Conservation (phyloP, 768 basidiomycete species). For the Roridomyces roridus region DNA sequence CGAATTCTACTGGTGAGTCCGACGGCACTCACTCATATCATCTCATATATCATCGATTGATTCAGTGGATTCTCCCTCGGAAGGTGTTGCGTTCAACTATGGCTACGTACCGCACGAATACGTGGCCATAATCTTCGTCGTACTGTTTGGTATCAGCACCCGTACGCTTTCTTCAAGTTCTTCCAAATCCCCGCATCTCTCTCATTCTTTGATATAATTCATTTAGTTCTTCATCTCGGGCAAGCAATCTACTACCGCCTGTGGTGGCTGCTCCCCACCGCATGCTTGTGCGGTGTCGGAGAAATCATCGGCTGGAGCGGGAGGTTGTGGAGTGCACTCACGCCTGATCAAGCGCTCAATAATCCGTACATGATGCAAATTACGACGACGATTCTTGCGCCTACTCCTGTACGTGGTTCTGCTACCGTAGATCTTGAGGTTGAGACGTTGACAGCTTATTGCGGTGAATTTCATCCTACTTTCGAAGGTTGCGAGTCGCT, state of each 20-base stretch:
- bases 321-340: constrained; percentile 56
- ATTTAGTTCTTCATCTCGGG: constrained; percentile 49
- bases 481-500: constrained; percentile 45
- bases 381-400: constrained; percentile 53
- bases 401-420: constrained; percentile 44
- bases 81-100: constrained; percentile 24
- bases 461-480: constrained; percentile 64
- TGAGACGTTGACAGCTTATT: constrained; percentile 37
- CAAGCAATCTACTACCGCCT: constrained; percentile 50
- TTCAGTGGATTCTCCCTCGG: too few species aligned
- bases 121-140: constrained; percentile 42
- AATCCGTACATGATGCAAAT: constrained; percentile 49
- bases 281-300: constrained; percentile 48
- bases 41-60: too few species aligned
- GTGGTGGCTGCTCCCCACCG: constrained; percentile 61
- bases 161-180: too few species aligned
- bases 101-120: constrained; percentile 45
- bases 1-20: too few species aligned
- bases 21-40: too few species aligned
- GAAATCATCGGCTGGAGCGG: constrained; percentile 65
- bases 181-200: background rate
- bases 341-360: constrained; percentile 17
- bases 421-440: too few species aligned
- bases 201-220: background rate
- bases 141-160: constrained; percentile 46